Conservation (phyloP, 257 asterid genomes). For the Parsonsia alboflavescens region DNA sequence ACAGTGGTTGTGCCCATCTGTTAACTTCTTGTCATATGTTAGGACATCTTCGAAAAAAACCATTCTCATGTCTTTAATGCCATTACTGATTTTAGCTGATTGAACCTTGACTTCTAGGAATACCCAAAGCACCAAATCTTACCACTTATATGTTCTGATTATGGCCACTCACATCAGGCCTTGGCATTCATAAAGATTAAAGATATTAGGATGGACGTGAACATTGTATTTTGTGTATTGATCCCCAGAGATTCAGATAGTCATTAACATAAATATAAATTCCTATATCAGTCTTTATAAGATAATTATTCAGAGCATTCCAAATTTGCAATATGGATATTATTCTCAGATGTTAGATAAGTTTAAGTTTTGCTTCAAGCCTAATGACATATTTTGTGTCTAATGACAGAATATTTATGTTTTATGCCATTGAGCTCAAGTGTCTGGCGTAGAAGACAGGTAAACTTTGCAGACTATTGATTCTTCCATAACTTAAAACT, state of each 20-base stretch:
- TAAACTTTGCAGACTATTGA: not conserved
- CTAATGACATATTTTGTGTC: not conserved
- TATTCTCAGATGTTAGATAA: not conserved
- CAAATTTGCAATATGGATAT: not conserved
- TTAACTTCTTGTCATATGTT: not conserved
- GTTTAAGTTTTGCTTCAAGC: slow-evolving; percentile 2
- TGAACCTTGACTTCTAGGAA: not conserved
- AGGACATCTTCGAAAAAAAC: not conserved
- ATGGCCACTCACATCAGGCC: not conserved
- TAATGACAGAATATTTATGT: not conserved
- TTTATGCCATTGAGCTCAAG: not conserved
- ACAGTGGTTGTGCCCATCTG: not conserved
- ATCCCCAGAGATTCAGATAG: not conserved
- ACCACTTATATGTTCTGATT: not conserved
- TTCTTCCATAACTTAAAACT: not conserved
- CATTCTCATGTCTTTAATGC: not conserved
- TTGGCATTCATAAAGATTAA: not conserved
- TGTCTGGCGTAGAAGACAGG: not conserved
- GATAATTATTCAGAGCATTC: not conserved
- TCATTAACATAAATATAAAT: not conserved
- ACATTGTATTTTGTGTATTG: too few relatives aligned
- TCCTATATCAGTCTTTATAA: not conserved
- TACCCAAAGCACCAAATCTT: not conserved
- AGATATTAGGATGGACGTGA: not conserved
- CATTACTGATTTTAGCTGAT: not conserved